A percentile compares a stretch with the other conserved stretches of the same genome.
phyloP scores from a whole-genome alignment of 805 yeast genomes.

The Starmerella potacharoeniae region DNA sequence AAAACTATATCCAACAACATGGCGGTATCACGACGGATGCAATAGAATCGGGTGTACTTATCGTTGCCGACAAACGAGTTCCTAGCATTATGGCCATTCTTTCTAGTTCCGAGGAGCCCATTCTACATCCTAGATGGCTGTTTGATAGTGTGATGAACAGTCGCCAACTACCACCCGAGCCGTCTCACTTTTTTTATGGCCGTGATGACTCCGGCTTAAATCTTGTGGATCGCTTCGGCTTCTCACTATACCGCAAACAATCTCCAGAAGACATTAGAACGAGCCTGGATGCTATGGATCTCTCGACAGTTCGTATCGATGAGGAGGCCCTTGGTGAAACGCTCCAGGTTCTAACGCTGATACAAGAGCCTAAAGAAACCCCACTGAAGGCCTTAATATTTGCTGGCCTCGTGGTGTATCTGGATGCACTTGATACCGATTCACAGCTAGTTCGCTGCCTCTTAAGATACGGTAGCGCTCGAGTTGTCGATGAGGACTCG shows the following conservation, averaged over 20 bases:
- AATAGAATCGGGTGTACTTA: not conserved
- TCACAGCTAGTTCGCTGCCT: not conserved
- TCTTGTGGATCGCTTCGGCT: slow-evolving; percentile 47
- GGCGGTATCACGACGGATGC: slow-evolving; percentile 26
- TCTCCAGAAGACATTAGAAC: slow-evolving; percentile 8
- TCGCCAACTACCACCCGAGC: slow-evolving; percentile 44
- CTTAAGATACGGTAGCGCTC: not conserved
- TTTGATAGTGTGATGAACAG: slow-evolving; percentile 45
- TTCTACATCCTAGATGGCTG: slow-evolving; percentile 62
- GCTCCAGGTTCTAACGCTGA: not conserved
- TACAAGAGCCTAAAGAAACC: not conserved
- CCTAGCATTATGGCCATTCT: slow-evolving; percentile 13
- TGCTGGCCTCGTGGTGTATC: not conserved
- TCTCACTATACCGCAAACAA: slow-evolving; percentile 39
- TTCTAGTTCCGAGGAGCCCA: slow-evolving; percentile 31
- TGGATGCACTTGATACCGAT: not conserved
- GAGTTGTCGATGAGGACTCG: not conserved
- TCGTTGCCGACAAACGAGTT: slow-evolving; percentile 22
- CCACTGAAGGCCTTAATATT: not conserved
- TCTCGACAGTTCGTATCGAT: too few species aligned
- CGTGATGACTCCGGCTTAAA: slow-evolving; percentile 22
- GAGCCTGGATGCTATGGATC: slow-evolving; percentile 7
- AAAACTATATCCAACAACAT: slow-evolving; percentile 19
- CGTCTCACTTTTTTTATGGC: slow-evolving; percentile 41
- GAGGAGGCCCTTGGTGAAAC: not conserved